phyloP scores from a whole-genome alignment of 345 rosid species.

The Melaleuca alternifolia region DNA sequence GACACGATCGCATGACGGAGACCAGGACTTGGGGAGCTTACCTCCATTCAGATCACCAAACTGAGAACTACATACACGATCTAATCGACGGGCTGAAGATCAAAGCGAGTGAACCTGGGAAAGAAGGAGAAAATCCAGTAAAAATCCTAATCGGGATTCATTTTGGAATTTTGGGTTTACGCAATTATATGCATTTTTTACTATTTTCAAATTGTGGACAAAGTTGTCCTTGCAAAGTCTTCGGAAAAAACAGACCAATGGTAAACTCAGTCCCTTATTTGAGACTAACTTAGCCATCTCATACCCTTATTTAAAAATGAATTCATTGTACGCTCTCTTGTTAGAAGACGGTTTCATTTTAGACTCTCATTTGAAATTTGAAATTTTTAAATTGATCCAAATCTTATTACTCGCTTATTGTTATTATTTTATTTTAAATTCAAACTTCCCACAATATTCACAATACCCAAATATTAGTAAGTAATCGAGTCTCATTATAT shows the following conservation, averaged over 20 bases:
- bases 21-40: not conserved
- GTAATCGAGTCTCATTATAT: not conserved
- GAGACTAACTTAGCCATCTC: fast-evolving
- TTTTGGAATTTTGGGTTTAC: not conserved
- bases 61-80: not conserved
- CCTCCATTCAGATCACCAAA: not conserved
- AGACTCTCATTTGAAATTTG: not conserved
- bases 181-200: not conserved
- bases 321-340: fast-evolving
- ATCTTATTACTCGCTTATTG: not conserved
- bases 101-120: not conserved
- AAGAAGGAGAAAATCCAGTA: not conserved
- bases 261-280: not conserved
- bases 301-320: fast-evolving
- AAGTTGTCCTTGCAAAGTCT: not conserved
- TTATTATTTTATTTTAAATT: not conserved
- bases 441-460: not conserved
- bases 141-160: not conserved
- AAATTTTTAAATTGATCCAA: not conserved
- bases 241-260: not conserved
- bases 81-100: not conserved
- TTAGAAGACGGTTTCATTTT: fast-evolving
- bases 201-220: not conserved
- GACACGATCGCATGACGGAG: not conserved
- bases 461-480: not conserved